phyloP scores from a whole-genome alignment of 495 filamentous ascomycete species.

The Neurospora africana region DNA sequence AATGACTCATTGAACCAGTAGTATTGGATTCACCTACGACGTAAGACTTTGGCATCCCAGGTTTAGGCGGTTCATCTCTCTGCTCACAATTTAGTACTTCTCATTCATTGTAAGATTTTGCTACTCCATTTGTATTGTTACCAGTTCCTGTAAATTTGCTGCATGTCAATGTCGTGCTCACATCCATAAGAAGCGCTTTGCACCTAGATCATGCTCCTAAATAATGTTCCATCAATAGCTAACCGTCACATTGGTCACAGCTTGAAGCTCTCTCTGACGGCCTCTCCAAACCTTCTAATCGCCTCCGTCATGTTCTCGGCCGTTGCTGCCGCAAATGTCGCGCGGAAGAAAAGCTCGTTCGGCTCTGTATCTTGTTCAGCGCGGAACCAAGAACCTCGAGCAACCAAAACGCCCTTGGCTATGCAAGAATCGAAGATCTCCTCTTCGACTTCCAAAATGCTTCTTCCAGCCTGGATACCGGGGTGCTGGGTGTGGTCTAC shows the following conservation, averaged over 20 bases:
- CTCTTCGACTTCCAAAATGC: slow-evolving; percentile 65
- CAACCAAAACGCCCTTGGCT: slow-evolving; percentile 60
- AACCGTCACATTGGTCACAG: slow-evolving; percentile 5
- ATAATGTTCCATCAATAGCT: background rate
- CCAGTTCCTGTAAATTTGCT: background rate
- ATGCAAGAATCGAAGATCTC: slow-evolving; percentile 69
- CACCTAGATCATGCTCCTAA: background rate
- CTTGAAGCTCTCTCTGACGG: slow-evolving; percentile 56
- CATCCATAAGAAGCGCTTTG: background rate
- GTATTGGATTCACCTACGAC: background rate
- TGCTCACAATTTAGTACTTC: background rate
- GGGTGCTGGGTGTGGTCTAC: slow-evolving; percentile 71
- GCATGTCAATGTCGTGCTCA: background rate
- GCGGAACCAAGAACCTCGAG: slow-evolving; percentile 81
- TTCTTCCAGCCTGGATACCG: slow-evolving; percentile 36
- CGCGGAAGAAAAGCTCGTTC: slow-evolving; percentile 65
- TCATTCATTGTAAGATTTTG: background rate
- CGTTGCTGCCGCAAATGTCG: slow-evolving; percentile 76
- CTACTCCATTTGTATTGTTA: background rate
- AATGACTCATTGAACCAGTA: background rate
- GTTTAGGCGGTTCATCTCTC: background rate
- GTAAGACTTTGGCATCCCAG: background rate
- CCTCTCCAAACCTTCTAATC: slow-evolving; percentile 62
- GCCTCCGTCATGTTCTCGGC: slow-evolving; percentile 67
- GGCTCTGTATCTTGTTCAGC: slow-evolving; percentile 41